Conservation (phyloP, 2,329 filamentous ascomycete genomes). For the Xylariaceae sp. region DNA sequence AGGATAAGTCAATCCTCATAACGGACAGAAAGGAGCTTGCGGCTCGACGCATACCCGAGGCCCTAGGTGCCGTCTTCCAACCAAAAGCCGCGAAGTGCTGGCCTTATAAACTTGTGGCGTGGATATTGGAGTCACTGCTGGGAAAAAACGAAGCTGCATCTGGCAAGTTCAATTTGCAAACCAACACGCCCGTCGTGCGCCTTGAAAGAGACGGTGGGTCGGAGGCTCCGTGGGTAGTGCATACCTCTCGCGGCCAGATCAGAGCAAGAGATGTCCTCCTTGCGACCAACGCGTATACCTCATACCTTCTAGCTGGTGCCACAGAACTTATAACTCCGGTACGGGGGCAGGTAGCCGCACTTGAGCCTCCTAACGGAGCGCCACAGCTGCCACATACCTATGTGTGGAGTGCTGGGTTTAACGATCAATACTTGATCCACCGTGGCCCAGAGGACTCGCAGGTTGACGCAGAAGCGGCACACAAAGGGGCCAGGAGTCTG, state of each 20-base stretch:
- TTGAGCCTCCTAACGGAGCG: constrained; percentile 49
- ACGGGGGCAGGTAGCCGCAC: constrained; percentile 66
- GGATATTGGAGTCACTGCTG: constrained; percentile 61
- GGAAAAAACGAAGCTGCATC: constrained; percentile 16
- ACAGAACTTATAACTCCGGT: constrained; percentile 62
- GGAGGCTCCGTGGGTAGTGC: constrained; percentile 63
- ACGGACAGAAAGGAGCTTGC: constrained; percentile 39
- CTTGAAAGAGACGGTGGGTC: constrained; percentile 31
- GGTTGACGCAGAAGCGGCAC: neutral
- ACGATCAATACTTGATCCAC: constrained; percentile 17
- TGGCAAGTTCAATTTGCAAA: constrained; percentile 71
- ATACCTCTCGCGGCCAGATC: constrained; percentile 67
- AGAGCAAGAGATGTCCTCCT: constrained; percentile 63
- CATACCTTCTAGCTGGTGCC: constrained; percentile 66
- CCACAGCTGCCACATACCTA: constrained; percentile 20
- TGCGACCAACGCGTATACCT: constrained; percentile 82
- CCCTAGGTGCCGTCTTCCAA: constrained; percentile 62
- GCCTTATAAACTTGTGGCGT: constrained; percentile 81
- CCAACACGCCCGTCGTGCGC: constrained; percentile 60
- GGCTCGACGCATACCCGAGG: constrained; percentile 51
- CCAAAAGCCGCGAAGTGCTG: constrained; percentile 64
- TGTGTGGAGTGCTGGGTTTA: constrained; percentile 12
- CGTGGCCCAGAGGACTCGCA: constrained; percentile 14
- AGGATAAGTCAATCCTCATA: constrained; percentile 42
- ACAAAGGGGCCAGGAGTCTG: constrained; percentile 35